phyloP scores from a whole-genome alignment of 1,284 basidiomycete species.

The Trametes versicolor region DNA sequence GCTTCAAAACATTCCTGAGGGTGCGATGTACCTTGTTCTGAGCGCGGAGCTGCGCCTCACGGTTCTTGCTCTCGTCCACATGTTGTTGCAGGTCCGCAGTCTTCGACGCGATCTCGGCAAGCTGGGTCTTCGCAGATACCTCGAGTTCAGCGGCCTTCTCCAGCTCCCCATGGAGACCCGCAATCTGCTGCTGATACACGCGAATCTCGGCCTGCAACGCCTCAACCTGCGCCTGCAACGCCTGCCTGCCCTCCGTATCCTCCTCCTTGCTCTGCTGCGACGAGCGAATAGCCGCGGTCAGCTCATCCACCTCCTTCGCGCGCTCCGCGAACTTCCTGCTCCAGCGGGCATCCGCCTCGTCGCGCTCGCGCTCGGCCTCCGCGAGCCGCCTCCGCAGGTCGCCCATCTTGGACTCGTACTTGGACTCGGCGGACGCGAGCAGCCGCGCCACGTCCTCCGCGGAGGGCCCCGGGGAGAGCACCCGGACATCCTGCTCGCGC shows the following conservation, averaged over 20 bases:
- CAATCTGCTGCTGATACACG: constrained; percentile 55
- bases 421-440: constrained; percentile 80
- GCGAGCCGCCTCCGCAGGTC: constrained; percentile 71
- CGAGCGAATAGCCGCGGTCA: constrained; percentile 68
- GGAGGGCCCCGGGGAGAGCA: constrained; percentile 58
- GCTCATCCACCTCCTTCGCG: constrained; percentile 78
- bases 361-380: constrained; percentile 75
- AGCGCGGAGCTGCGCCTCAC: constrained; percentile 72
- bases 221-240: constrained; percentile 65
- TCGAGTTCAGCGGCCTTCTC: constrained; percentile 65
- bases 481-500: constrained; percentile 61
- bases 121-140: constrained; percentile 57
- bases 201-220: constrained; percentile 60
- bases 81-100: constrained; percentile 61
- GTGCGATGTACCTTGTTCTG: constrained; percentile 73
- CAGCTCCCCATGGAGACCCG: constrained; percentile 58
- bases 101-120: constrained; percentile 55
- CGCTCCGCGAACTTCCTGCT: constrained; percentile 81
- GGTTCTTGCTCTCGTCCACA: constrained; percentile 69
- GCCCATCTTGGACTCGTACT: constrained; percentile 78
- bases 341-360: constrained; percentile 87
- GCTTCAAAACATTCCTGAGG: constrained; percentile 4
- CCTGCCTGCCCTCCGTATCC: constrained; percentile 64
- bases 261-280: constrained; percentile 65
- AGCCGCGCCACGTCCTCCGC: constrained; percentile 78